A percentile compares a stretch with the other conserved stretches of the same genome.
Conservation (phyloP, 2,329 filamentous ascomycete species). For the Cytospora chrysosperma region DNA sequence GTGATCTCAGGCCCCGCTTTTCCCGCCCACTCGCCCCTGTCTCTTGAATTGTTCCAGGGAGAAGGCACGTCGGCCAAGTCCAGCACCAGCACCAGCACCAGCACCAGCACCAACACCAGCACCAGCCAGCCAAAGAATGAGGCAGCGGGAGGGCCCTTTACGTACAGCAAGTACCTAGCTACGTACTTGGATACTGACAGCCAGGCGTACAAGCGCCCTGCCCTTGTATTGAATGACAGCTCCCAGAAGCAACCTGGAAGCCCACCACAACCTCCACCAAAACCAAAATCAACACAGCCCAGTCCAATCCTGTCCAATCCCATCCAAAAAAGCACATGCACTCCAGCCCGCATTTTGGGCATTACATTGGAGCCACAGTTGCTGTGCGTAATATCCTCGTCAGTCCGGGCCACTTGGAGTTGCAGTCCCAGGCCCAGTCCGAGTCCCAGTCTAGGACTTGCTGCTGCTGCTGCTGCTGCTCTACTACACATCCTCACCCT, state of each 20-base stretch:
- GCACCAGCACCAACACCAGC: too few relatives aligned
- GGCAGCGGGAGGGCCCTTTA: not conserved
- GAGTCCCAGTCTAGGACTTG: not conserved
- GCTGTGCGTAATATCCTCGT: conserved; percentile 17
- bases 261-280: not conserved
- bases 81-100: conserved; percentile 4
- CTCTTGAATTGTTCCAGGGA: conserved; percentile 5
- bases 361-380: not conserved
- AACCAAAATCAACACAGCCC: not conserved
- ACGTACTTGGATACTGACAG: too few relatives aligned
- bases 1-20: not conserved
- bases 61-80: conserved; percentile 8
- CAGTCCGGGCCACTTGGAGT: not conserved
- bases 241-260: too few relatives aligned
- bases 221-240: not conserved
- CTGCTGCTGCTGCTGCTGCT: too few relatives aligned
- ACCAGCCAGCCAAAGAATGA: not conserved
- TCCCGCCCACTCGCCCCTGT: conserved; percentile 7
- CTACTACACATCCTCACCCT: not conserved
- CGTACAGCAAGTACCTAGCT: too few relatives aligned
- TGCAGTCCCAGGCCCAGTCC: not conserved
- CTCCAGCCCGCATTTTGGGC: not conserved
- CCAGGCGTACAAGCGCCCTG: too few relatives aligned
- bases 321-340: not conserved
- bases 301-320: not conserved